Evolutionary conservation across 23 red algal species (phyloP).

Genomic region (Agarophyton chilense): DNA sequence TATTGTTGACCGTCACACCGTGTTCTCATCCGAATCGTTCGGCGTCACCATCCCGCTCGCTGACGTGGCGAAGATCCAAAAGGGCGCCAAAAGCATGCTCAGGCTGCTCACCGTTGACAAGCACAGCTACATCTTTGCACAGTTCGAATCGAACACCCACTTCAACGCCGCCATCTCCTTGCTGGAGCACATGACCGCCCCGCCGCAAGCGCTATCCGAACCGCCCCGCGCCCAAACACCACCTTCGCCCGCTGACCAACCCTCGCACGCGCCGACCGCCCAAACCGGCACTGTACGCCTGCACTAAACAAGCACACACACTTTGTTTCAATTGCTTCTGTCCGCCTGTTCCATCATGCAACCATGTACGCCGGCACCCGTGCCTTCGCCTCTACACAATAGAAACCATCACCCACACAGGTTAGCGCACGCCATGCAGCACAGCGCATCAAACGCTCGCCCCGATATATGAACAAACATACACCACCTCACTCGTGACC

Average conservation of each 20-base stretch:
- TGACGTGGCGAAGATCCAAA: slow-evolving; percentile 62
- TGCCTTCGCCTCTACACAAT: too few relatives aligned
- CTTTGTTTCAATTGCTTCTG: too few relatives aligned
- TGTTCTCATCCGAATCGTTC: slow-evolving; percentile 36
- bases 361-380: too few relatives aligned
- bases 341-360: too few relatives aligned
- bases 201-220: background rate
- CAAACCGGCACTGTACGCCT: background rate
- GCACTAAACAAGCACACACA: background rate
- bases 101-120: slow-evolving; percentile 30
- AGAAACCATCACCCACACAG: too few relatives aligned
- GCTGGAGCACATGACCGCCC: slow-evolving; percentile 50
- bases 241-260: too few relatives aligned
- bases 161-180: slow-evolving; percentile 45
- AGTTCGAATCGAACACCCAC: slow-evolving; percentile 67
- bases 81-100: slow-evolving; percentile 62
- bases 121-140: slow-evolving; percentile 59
- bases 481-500: too few relatives aligned
- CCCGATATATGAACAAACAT: too few relatives aligned
- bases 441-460: too few relatives aligned
- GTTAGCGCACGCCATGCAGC: too few relatives aligned
- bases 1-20: slow-evolving; percentile 20
- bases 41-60: slow-evolving; percentile 33
- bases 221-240: background rate
- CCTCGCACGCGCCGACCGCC: background rate